A percentile compares a stretch with the other conserved stretches of the same genome.
Conservation (phyloP, 2,329 filamentous ascomycete species). For the Phialemonium atrogriseum region DNA sequence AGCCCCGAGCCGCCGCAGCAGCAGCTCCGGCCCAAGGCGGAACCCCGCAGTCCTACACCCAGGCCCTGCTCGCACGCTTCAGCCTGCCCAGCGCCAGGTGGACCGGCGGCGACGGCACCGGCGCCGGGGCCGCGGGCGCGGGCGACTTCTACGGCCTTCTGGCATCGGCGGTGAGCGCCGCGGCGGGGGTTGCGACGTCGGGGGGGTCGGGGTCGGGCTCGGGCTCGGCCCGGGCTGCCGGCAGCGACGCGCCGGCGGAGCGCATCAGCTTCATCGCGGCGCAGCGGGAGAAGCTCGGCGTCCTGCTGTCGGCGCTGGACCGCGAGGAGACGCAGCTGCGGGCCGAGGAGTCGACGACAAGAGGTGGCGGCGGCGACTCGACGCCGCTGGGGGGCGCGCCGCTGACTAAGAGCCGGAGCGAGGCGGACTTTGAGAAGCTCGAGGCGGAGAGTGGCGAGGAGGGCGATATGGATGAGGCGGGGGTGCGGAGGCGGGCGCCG, state of each 20-base stretch:
- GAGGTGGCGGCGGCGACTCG: conserved; percentile 6
- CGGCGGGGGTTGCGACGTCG: conserved; percentile 32
- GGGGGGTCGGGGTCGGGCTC: background rate
- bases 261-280: conserved; percentile 70
- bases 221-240: conserved; percentile 2
- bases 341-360: conserved; percentile 22
- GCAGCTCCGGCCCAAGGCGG: background rate
- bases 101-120: conserved; percentile 22
- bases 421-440: conserved; percentile 84
- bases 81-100: conserved; percentile 66
- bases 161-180: conserved; percentile 62
- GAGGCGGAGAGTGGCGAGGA: conserved; percentile 63
- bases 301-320: conserved; percentile 70
- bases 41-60: conserved; percentile 57
- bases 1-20: conserved; percentile 17
- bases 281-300: conserved; percentile 69
- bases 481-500: conserved; percentile 11
- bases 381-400: background rate
- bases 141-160: conserved; percentile 72
- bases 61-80: conserved; percentile 77
- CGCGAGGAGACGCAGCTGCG: conserved; percentile 62
- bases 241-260: conserved; percentile 30
- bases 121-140: conserved; percentile 6
- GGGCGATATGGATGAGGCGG: conserved; percentile 30
- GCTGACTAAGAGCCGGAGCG: conserved; percentile 74